phyloP scores from a whole-genome alignment of 257 asterid species.

The Solanum etuberosum region DNA sequence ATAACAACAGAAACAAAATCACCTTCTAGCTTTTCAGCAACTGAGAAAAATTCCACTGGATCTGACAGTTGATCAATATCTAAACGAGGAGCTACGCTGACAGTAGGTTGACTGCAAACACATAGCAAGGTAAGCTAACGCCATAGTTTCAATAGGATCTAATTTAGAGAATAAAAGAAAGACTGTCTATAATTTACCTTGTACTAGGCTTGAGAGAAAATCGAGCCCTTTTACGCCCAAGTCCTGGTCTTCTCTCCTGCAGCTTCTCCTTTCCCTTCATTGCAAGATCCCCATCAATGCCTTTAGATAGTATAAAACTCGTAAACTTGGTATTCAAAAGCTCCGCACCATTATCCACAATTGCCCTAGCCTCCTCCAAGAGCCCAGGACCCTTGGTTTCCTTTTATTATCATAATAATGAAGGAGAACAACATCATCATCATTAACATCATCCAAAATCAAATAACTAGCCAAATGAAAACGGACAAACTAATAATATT shows the following conservation, averaged over 20 bases:
- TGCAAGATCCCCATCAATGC: conserved; percentile 16
- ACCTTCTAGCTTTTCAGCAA: conserved; percentile 62
- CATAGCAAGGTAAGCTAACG: conserved; percentile 1
- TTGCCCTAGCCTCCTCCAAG: conserved; percentile 56
- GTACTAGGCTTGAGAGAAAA: conserved; percentile 44
- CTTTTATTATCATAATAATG: conserved; percentile 1
- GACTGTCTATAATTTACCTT: conserved; percentile 27
- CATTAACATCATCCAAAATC: not conserved
- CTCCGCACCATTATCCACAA: conserved; percentile 53
- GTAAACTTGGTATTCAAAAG: conserved; percentile 27
- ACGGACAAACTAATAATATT: not conserved
- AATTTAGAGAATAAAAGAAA: not conserved
- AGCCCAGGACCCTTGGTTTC: conserved; percentile 46
- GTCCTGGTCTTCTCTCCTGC: conserved; percentile 65
- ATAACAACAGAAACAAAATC: conserved; percentile 7
- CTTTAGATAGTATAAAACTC: conserved; percentile 20
- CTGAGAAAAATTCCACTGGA: conserved; percentile 63
- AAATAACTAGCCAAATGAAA: not conserved
- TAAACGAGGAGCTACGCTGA: conserved; percentile 29
- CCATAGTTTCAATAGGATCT: not conserved
- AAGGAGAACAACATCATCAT: not conserved
- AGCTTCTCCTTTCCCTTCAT: conserved; percentile 40
- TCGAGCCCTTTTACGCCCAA: conserved; percentile 49
- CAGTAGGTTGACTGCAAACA: conserved; percentile 51
- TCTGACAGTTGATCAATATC: conserved; percentile 38